These are phyloP conservation scores for Trichophyton benhamiae DNA, from an alignment of 2,329 filamentous ascomycete genomes.

Conservation along the genomic window DNA sequence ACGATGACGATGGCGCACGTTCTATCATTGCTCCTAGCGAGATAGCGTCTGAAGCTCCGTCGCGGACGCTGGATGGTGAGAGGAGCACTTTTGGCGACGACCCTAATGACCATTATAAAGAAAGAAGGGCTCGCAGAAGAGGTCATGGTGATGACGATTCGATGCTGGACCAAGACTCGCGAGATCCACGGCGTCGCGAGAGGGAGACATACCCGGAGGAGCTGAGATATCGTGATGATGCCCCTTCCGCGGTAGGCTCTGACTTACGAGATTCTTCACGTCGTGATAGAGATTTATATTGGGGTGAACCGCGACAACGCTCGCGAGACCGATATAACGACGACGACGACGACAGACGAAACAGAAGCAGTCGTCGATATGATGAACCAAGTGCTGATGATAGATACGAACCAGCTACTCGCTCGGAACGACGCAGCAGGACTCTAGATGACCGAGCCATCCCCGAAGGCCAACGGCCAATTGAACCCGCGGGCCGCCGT, in stretches of 20 bases:
- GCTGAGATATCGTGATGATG: constrained; percentile 15
- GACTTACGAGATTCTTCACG: not conserved
- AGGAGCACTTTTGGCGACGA: constrained; percentile 1
- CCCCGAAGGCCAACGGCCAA: not conserved
- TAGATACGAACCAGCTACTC: not conserved
- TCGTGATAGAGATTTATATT: not conserved
- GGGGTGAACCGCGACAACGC: not conserved
- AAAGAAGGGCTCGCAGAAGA: constrained; percentile 9
- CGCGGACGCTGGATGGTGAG: not conserved
- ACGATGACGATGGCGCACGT: not conserved
- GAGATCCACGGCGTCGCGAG: not conserved
- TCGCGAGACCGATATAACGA: not conserved
- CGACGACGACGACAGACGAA: too few species aligned
- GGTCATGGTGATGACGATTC: not conserved
- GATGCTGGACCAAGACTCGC: not conserved
- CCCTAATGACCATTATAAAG: constrained; percentile 4
- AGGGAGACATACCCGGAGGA: constrained; percentile 4
- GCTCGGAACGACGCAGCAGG: not conserved
- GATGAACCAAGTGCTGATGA: not conserved
- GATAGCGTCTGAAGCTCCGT: not conserved
- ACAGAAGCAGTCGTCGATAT: not conserved
- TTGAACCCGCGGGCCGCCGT: not conserved
- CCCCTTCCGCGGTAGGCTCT: not conserved
- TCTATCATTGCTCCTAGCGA: not conserved
- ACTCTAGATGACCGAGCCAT: not conserved